Base-by-base conservation (phyloP, 345 rosid genomes). In the Populus nigra region DNA sequence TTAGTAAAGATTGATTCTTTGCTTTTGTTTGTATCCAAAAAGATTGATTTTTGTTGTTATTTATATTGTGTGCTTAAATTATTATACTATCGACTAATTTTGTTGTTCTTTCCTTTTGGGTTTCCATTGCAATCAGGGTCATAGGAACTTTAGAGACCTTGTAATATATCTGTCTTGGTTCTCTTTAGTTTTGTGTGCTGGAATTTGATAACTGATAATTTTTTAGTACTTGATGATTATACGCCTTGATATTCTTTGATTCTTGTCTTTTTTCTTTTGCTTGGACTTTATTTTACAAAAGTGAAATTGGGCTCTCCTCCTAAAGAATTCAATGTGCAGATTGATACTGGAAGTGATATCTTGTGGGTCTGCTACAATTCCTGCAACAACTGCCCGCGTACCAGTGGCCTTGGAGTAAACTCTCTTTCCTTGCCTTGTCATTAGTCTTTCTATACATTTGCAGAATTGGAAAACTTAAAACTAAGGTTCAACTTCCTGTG, bases 231-330 rank as follows among this genome's bases (percentile, higher is more conserved):
- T 57, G 65, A 23, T 77, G 7, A 53, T 53, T 53, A 18, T 70
- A 9, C 25, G n/a, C 50, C 10, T 69, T 84, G 74, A 67, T 23
- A 63, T 7, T 65, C n/a, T 76, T 75, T 22, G 49, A 72, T 69
- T 45, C 50, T 41, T 78, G 5, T 31, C 33, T 31, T 31, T 62
- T n/a, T 79, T 71, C 65, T 76, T 57, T 80, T 87, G 78, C 71
- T 55, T 83, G 93, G 99, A 90, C 89, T 96, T 73, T 96, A 96
- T 82, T 93, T 92, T 81, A 96, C 99, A 13, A 92, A 91, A 88
- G 97, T 96, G 85, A 93, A 91, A 81, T 69, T 96, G 68, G 98
- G 99, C 15, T 90, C 94, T 79, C 99, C 99, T 80, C 96, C 99
- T 53, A 90, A 88, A 87, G 98, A 90, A 72, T 96, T 92, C 88